Evolutionary conservation across 768 basidiomycete genomes (phyloP), one percentile per base, ranked within the genome.

Genomic region (Leccinum arenicola): DNA sequence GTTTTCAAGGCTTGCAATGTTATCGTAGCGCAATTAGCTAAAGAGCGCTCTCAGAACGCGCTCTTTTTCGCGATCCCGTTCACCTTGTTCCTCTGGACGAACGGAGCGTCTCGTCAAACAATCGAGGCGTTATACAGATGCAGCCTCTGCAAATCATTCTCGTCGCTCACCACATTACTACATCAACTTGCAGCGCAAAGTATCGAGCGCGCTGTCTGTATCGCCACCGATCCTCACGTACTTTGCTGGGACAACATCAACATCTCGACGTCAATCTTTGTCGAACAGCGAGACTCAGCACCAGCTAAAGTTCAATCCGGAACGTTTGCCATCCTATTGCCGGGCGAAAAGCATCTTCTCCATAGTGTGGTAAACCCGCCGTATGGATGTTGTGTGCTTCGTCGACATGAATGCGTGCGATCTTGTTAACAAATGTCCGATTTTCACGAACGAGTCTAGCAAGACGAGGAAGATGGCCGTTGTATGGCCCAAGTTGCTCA

Each of bases 161-260:
- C 31, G 11, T 31, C 50, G 4, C 50, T 51, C 50, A 19, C n/a
- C 11, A 51, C 38, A 9, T n/a, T 56, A 3, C 23, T 56, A 6
- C 21, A 56, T 33, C 35, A 50, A n/a, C 55, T 56, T n/a, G 48
- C 55, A 2, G 9, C 1, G 2, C 55, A 50, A 17, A 36, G 29
- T 55, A 35, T 61, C 10, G 21, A 50, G 6, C 14, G 25, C 10
- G 61, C 56, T 21, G 21, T 4, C 11, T 19, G 12, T 6, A 21
- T 64, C 1, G 31, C 38, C 38, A 2, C 25, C 25, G 47, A 50
- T 12, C 56, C 40, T 0, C 60, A 66, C 36, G 23, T 50, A 12
- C n/a, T 62, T 12, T 52, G 58, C 40, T 65, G 62, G 52, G 66
- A 67, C 33, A 76, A 76, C 59, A 63, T 73, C 50, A 71, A 75